A percentile compares a stretch with the other conserved stretches of the same genome.
phyloP scores from a whole-genome alignment of 208 protist species.

The Porcisia deanei region DNA sequence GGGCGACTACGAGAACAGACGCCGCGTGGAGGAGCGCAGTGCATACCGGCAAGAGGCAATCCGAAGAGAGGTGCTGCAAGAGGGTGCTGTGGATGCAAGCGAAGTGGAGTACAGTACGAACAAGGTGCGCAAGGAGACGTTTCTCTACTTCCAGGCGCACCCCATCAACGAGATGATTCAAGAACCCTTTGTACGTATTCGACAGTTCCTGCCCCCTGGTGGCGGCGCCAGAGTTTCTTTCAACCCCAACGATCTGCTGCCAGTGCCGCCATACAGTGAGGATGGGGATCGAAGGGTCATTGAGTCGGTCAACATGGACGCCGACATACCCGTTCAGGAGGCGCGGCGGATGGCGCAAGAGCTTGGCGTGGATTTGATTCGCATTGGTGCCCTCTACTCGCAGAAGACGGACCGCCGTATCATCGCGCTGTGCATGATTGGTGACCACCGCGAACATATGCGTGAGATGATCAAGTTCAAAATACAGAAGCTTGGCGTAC shows the following conservation, averaged over 20 bases:
- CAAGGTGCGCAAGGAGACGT: constrained; percentile 70
- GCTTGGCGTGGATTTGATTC: constrained; percentile 83
- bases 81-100: constrained; percentile 79
- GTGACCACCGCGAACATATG: constrained; percentile 82
- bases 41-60: constrained; percentile 41
- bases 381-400: constrained; percentile 68
- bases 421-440: constrained; percentile 75
- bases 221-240: constrained; percentile 33
- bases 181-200: constrained; percentile 82
- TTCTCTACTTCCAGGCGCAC: constrained; percentile 85
- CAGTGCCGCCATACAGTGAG: constrained; percentile 3
- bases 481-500: constrained; percentile 83
- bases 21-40: constrained; percentile 45
- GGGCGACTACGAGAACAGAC: constrained; percentile 44
- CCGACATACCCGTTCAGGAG: constrained; percentile 71
- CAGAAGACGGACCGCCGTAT: constrained; percentile 74
- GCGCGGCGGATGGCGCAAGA: constrained; percentile 77
- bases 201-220: constrained; percentile 40
- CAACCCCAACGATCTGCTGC: constrained; percentile 29
- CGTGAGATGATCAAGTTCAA: constrained; percentile 86
- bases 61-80: constrained; percentile 51
- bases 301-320: constrained; percentile 52
- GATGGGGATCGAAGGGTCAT: constrained; percentile 4
- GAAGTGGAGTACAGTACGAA: constrained; percentile 69
- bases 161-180: constrained; percentile 92